Evolutionary conservation across 2,329 filamentous ascomycete genomes (phyloP).

Genomic region (Fonsecaea monophora): DNA sequence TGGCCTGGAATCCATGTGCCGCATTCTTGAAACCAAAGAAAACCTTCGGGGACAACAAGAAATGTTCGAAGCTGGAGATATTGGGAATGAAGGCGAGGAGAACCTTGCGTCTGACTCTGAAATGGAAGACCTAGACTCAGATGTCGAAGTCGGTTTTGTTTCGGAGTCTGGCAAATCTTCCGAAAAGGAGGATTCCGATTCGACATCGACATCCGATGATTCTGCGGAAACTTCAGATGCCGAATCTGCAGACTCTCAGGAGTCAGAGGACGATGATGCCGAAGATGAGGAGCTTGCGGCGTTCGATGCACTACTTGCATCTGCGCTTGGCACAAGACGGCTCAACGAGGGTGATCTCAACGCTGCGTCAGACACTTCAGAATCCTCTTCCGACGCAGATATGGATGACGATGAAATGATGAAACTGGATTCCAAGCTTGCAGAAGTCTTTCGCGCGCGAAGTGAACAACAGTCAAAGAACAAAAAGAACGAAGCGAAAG

Average conservation of each 20-base stretch:
- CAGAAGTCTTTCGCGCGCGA: conserved; percentile 82
- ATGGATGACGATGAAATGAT: conserved; percentile 98
- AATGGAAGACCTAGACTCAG: conserved; percentile 48
- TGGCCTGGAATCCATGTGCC: conserved; percentile 69
- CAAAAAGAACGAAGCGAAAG: conserved; percentile 83
- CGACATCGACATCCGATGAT: conserved; percentile 56
- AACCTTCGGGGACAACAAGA: conserved; percentile 82
- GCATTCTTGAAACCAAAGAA: conserved; percentile 77
- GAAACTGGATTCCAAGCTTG: conserved; percentile 79
- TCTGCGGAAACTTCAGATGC: conserved; percentile 53
- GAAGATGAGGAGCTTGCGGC: conserved; percentile 61
- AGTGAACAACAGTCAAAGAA: conserved; percentile 63
- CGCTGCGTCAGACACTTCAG: conserved; percentile 62
- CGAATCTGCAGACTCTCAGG: conserved; percentile 51
- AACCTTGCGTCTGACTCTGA: conserved; percentile 52
- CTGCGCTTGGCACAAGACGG: conserved; percentile 74
- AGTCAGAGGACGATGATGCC: conserved; percentile 50
- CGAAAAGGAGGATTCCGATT: background rate
- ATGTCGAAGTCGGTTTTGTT: conserved; percentile 48
- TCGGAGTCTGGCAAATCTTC: conserved; percentile 29
- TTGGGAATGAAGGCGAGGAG: conserved; percentile 61
- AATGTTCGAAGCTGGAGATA: conserved; percentile 76
- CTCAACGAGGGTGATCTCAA: conserved; percentile 63
- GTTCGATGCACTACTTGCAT: conserved; percentile 78
- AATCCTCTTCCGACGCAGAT: conserved; percentile 68